Evolutionary conservation across 2,329 filamentous ascomycete genomes (phyloP).

Genomic region (Didymella sp.): DNA sequence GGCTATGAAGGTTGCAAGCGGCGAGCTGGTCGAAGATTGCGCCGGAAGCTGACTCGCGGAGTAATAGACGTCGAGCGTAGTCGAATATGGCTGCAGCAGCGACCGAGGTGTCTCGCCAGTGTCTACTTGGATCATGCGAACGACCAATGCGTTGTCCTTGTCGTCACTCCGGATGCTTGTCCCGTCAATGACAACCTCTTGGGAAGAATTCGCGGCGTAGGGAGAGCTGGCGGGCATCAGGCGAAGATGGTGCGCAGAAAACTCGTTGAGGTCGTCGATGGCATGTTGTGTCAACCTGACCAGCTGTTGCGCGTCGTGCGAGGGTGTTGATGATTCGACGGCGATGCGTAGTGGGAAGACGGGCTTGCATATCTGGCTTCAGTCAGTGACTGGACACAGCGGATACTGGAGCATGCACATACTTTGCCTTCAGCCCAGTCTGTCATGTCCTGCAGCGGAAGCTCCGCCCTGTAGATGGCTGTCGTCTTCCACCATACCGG

Average conservation of each 20-base stretch:
- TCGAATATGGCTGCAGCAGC: conserved; percentile 71
- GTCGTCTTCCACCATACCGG: conserved; percentile 98
- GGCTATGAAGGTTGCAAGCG: conserved; percentile 78
- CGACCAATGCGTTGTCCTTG: conserved; percentile 67
- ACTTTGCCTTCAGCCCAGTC: conserved; percentile 92
- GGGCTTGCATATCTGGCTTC: conserved; percentile 78
- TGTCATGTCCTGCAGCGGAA: conserved; percentile 86
- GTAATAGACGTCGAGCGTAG: conserved; percentile 80
- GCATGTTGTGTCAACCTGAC: conserved; percentile 83
- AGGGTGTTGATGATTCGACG: conserved; percentile 73
- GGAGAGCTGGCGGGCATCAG: conserved; percentile 63
- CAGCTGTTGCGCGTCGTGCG: conserved; percentile 73
- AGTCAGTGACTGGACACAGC: too few species aligned
- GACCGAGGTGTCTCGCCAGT: conserved; percentile 61
- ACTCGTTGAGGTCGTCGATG: conserved; percentile 85
- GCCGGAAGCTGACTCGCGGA: conserved; percentile 71
- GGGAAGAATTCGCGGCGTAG: conserved; percentile 41
- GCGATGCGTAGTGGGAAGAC: conserved; percentile 86
- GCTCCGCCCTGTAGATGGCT: conserved; percentile 82
- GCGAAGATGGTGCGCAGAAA: conserved; percentile 81
- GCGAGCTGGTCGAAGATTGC: conserved; percentile 71
- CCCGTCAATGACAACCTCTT: conserved; percentile 41
- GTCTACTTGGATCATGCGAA: conserved; percentile 72
- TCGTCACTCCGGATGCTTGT: conserved; percentile 45
- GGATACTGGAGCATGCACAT: too few species aligned